Base-by-base conservation (phyloP, 331 rosid genomes). In the Stylosanthes scabra region DNA sequence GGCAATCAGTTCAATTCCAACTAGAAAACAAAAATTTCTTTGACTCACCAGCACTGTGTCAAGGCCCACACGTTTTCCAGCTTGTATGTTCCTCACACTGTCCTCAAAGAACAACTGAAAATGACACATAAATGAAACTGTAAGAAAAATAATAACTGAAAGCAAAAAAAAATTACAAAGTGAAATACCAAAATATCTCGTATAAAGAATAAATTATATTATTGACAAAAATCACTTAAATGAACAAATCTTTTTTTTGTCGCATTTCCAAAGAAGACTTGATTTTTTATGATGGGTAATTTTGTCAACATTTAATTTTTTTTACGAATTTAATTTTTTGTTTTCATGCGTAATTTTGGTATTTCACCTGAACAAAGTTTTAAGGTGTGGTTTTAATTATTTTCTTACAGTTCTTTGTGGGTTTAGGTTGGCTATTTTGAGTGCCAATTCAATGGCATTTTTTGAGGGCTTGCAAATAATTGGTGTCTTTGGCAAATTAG, bases 61-160 rank as follows among this genome's bases (percentile, higher is more conserved):
- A 50, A 93, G 95, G 15, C 96, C 98, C 55, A 78, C 83, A 25
- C 86, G 81, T 70, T 91, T 93, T 14, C 89, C 98, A 44, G 95
- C 90, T 87, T 86, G 83, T 59, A 88, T 79, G 84, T 93, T 93
- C 40, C 96, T 86, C 64, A 92, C 89, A 71, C 98, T 92, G 27
- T 92, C 98, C 3, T 92, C 96, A 57, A 92, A 88, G 88, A 93
- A 91, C 72, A 93, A 7, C 98, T 91, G 86, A 63, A 72, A 77
- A 28, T 71, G 45, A 76, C 69, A 71, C 1, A 66, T 0, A 59
- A 60, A 3, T 16, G 3, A 11, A 13, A 28, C 7, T 14, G 55
- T 16, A 16, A 37, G 68, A 61, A 56, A 76, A 13, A n/a, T 51
- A 51, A 3, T 1, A 31, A 31, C 4, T 31, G 37, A 31, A 31